Evolutionary conservation across 768 basidiomycete species (phyloP), one percentile per base, ranked within the genome.

Genomic region (Asterophora parasitica): DNA sequence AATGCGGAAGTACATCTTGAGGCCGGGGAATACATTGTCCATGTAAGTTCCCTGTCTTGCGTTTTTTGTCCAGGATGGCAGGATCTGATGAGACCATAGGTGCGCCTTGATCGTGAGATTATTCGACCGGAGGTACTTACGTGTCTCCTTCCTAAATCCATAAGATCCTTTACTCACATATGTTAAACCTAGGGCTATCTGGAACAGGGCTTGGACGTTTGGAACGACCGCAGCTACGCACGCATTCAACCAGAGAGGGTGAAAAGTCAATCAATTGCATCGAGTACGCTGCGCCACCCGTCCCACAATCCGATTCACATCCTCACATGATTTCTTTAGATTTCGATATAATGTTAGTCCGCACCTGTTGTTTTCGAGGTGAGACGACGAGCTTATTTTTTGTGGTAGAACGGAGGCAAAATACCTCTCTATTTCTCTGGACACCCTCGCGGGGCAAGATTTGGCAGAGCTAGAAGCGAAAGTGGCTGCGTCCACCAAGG

Each of bases 231-330:
- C 11, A 54, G 50, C n/a, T 39, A 55, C 36, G 35, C 62, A 4
- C 56, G 62, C 39, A 54, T 65, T 10, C 46, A 62, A 23, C 63
- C 59, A 4, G 65, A 68, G 45, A 57, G 56, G 27, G 59, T 60
- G 6, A 67, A 59, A 44, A 64, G 66, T 48, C 63, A 59, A 44
- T 59, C 65, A 1, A 60, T 70, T 46, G 65, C 66, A 16, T 51
- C 61, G 0, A 69, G 68, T 70, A 44, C 16, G 66, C 52, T 33
- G 31, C 16, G 12, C 9, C 15, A 44, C 20, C 38, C 12, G 19
- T 9, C 11, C 32, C 36, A 30, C 9, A 23, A 36, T 30, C 11
- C 13, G 35, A 40, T 27, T 36, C 2, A 32, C 10, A 1, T 36
- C 3, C 20, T 37, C n/a, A 35, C 30, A 15, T 42, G 9, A 34